Evolutionary conservation across 257 asterid species (phyloP).

Genomic region (Ajuga chamaepitys): DNA sequence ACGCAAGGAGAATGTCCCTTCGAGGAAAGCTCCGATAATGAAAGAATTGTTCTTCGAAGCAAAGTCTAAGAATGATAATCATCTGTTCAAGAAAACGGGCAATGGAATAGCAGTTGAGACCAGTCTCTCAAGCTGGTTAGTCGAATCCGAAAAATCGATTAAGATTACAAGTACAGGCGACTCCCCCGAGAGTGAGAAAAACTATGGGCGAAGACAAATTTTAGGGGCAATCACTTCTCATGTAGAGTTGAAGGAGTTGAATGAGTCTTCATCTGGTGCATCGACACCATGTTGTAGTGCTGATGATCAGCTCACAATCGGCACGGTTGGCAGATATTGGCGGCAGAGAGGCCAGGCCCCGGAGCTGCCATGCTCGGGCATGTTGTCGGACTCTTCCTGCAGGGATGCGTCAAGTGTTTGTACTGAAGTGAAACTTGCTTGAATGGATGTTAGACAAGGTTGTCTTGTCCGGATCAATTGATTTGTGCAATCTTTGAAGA

Average conservation of each 20-base stretch:
- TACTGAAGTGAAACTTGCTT: not conserved
- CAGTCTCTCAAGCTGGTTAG: conserved; percentile 74
- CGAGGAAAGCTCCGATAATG: conserved; percentile 9
- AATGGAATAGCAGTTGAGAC: conserved; percentile 36
- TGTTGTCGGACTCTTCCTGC: conserved; percentile 4
- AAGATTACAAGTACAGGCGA: conserved; percentile 15
- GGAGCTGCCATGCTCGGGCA: not conserved
- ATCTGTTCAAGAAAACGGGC: not conserved
- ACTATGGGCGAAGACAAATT: conserved; percentile 25
- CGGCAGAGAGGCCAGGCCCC: conserved; percentile 17
- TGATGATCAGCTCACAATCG: conserved; percentile 26
- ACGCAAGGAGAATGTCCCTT: conserved; percentile 31
- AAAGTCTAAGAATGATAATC: not conserved
- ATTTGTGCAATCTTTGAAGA: not conserved
- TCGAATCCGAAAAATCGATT: conserved; percentile 25
- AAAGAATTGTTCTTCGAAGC: conserved; percentile 6
- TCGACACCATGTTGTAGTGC: conserved; percentile 15
- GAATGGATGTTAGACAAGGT: not conserved
- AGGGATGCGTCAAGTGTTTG: not conserved
- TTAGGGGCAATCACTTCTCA: conserved; percentile 23
- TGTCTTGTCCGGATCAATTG: not conserved
- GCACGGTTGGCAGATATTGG: conserved; percentile 52
- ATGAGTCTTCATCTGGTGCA: conserved; percentile 19
- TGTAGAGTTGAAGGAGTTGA: conserved; percentile 16
- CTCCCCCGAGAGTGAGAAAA: conserved; percentile 35